These are phyloP conservation scores for Coemansia sp. DNA, from an alignment of 192 early-diverging fungal genomes.

Conservation along the genomic window DNA sequence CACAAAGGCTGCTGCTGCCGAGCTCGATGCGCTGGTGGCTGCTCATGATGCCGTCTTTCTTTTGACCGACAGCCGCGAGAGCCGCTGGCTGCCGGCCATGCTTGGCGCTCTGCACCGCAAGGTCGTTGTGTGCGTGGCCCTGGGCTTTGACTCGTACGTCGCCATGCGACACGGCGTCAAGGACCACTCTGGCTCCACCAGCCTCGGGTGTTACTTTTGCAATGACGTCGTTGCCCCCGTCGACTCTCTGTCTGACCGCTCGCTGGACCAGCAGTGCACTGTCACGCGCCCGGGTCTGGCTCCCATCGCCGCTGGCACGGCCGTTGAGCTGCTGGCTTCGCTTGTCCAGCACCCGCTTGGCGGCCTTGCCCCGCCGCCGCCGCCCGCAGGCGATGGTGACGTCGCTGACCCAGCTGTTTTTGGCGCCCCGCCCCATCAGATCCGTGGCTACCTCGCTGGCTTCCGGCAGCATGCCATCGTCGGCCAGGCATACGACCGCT, in stretches of 20 bases:
- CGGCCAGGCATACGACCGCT: conserved; percentile 82
- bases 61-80: conserved; percentile 93
- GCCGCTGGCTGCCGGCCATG: conserved; percentile 92
- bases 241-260: conserved; percentile 90
- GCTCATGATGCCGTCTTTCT: conserved; percentile 86
- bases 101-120: conserved; percentile 68
- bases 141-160: conserved; percentile 94
- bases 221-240: conserved; percentile 97
- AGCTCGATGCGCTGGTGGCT: conserved; percentile 64
- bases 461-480: conserved; percentile 82
- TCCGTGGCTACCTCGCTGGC: conserved; percentile 84
- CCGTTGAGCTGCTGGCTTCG: conserved; percentile 90
- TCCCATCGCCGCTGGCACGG: conserved; percentile 78
- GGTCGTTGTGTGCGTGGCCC: conserved; percentile 89
- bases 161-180: conserved; percentile 92
- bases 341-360: conserved; percentile 72
- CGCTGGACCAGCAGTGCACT: conserved; percentile 97
- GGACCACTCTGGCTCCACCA: background rate
- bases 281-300: conserved; percentile 96
- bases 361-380: conserved; percentile 30
- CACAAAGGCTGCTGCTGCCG: conserved; percentile 35
- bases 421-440: conserved; percentile 94
- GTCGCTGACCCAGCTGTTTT: conserved; percentile 22
- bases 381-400: background rate
- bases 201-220: conserved; percentile 96